Base-by-base conservation (phyloP, 1,284 basidiomycete species). In the Moesziomyces antarcticus region DNA sequence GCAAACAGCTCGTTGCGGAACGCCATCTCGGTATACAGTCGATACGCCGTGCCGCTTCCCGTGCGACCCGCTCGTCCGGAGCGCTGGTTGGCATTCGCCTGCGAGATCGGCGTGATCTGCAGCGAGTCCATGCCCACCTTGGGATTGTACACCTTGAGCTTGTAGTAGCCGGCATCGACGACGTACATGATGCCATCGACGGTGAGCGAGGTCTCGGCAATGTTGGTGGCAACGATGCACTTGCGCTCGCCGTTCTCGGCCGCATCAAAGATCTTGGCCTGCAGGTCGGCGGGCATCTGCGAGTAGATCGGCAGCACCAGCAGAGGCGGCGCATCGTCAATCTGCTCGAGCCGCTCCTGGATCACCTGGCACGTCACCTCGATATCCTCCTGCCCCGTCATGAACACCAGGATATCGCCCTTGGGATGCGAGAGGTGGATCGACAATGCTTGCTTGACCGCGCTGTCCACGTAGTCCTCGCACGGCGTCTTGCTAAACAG, bases 361-460 rank as follows among this genome's bases (percentile, higher is more conserved):
- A 72, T 73, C 30, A 82, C 79, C 16, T 75, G 70, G 27, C 78
- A 82, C 13, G 77, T 80, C 14, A 79, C 78, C 84, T 98, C 94
- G 70, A 99, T 99, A 84, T 99, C 97, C 85, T 99, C 97, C 85
- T 99, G 97, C 57, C 97, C 97, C 25, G 97, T 99, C 96, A 99
- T 99, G 85, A 99, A 99, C 16, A 99, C 93, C 40, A 99, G 88
- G 59, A 99, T 93, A 86, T 99, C 97, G 6, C 97, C 97, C 0
- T 90, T 90, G n/a, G 94, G 93, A 20, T 92, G 88, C 0, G 94
- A 94, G 24, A 99, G 87, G 82, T 99, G 97, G 53, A 99, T 98
- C 80, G 96, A 93, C 9, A 99, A 88, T 8, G 97, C 92, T 85
- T 99, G 95, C 86, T 98, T 99, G 72, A 99, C 95, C 0, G 97